phyloP scores from a whole-genome alignment of 352 stramenopile species.

The Pythium chondricola region DNA sequence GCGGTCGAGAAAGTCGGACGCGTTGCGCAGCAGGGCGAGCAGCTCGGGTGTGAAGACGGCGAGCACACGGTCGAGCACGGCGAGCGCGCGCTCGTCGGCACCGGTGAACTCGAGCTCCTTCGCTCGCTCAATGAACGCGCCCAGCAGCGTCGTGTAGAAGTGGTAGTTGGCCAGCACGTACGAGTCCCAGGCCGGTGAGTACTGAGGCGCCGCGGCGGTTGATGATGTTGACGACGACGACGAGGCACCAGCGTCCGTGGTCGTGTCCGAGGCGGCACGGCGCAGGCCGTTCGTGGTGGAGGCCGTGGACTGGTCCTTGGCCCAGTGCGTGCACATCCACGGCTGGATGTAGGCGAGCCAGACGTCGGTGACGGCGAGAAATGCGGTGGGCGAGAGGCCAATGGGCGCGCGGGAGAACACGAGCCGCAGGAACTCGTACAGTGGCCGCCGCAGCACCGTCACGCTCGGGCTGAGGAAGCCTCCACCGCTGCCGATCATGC shows the following conservation, averaged over 20 bases:
- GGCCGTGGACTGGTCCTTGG: conserved; percentile 15
- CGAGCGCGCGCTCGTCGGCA: conserved; percentile 50
- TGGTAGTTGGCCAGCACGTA: conserved; percentile 86
- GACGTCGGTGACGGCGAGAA: conserved; percentile 76
- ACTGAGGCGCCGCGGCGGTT: conserved; percentile 9
- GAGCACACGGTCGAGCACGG: conserved; percentile 65
- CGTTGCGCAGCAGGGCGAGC: conserved; percentile 47
- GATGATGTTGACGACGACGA: conserved; percentile 3
- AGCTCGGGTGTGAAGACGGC: conserved; percentile 65
- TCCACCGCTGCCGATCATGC: conserved; percentile 33
- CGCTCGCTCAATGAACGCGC: conserved; percentile 70
- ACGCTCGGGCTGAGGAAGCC: conserved; percentile 71
- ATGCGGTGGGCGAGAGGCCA: conserved; percentile 68
- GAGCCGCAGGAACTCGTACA: conserved; percentile 81
- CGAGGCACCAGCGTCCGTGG: background rate
- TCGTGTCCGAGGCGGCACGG: conserved; percentile 2
- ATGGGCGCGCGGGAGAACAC: conserved; percentile 80
- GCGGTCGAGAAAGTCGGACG: conserved; percentile 61
- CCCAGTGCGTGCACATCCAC: conserved; percentile 73
- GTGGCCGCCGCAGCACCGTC: conserved; percentile 56
- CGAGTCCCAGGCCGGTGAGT: conserved; percentile 60
- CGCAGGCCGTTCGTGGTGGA: background rate
- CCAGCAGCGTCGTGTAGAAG: conserved; percentile 81
- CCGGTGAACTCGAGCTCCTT: conserved; percentile 81
- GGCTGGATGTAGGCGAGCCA: conserved; percentile 85